Evolutionary conservation across 495 filamentous ascomycete species (phyloP).

Genomic region (Hypoxylon trugodes): DNA sequence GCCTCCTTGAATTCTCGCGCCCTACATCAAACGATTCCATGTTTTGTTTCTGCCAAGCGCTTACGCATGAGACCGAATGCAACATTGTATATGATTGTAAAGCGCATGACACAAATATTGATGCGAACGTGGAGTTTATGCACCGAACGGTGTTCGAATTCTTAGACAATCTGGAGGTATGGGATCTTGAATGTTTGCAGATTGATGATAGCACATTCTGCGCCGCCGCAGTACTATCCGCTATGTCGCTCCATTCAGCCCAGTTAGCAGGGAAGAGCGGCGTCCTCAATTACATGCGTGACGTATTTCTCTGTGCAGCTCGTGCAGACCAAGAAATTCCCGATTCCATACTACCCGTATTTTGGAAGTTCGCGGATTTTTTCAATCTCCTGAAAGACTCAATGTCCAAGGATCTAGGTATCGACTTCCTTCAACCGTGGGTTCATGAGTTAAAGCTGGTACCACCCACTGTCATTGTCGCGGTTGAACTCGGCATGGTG

Average conservation of each 20-base stretch:
- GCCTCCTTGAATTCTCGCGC: constrained; percentile 24
- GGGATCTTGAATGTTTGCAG: constrained; percentile 25
- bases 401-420: background rate
- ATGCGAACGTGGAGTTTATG: constrained; percentile 31
- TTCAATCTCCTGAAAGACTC: no score
- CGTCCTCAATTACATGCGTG: no score
- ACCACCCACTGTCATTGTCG: background rate
- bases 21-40: background rate
- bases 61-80: no score
- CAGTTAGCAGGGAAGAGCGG: no score
- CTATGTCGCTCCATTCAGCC: background rate
- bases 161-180: constrained; percentile 13
- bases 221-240: background rate
- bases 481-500: background rate
- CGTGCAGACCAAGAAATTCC: no score
- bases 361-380: no score
- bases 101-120: background rate
- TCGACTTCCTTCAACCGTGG: background rate
- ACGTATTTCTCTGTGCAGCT: no score
- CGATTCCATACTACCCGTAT: no score
- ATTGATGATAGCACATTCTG: background rate
- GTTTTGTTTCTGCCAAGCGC: background rate
- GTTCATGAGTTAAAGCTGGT: background rate
- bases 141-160: constrained; percentile 42
- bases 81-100: no score